Base-by-base conservation (phyloP, 2,329 filamentous ascomycete genomes). In the Calonectria honghensis region DNA sequence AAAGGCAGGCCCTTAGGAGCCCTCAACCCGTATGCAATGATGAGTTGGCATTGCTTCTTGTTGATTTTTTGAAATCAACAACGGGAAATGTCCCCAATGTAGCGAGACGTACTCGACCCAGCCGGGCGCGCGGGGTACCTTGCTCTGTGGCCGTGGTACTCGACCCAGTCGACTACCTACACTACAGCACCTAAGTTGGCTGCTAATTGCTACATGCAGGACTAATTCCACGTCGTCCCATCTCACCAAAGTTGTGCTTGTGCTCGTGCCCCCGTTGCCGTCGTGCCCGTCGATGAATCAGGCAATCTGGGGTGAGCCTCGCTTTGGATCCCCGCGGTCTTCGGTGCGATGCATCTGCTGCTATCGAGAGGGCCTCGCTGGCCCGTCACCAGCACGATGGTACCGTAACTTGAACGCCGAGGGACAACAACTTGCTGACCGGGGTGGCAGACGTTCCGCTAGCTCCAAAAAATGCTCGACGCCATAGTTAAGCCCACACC, bases 1-100 rank as follows among this genome's bases (percentile, higher is more conserved):
- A 77, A 74, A 72, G 73, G 73, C 73, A 79, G 72, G 76, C 72
- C 72, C 73, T 64, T 66, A 68, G 70, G 65, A 81, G 77, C 78
- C 85, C 84, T 85, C 85, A 85, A 85, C 85, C 85, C 87, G 89
- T 89, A 94, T 93, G 93, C 92, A 94, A 85, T 91, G 92, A 94
- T 94, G 93, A 92, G 93, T 91, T 94, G 93, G 92, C 93, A 94
- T 85, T 91, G 89, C 90, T 85, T 82, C 79, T 82, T 87, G 87
- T 90, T 88, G 87, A 89, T 87, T 88, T 89, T 88, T 88, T 84
- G 82, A 85, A 83, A 78, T 78, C 72, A 80, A 80, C 75, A 81
- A 77, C 74, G 76, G 70, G 65, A 78, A 68, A 75, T 70, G 69
- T 72, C 70, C 70, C 76, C 72, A 70, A 80, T 51, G 75, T 77